Conservation (phyloP, 2,329 filamentous ascomycete genomes). For the Trichoderma polysporum region DNA sequence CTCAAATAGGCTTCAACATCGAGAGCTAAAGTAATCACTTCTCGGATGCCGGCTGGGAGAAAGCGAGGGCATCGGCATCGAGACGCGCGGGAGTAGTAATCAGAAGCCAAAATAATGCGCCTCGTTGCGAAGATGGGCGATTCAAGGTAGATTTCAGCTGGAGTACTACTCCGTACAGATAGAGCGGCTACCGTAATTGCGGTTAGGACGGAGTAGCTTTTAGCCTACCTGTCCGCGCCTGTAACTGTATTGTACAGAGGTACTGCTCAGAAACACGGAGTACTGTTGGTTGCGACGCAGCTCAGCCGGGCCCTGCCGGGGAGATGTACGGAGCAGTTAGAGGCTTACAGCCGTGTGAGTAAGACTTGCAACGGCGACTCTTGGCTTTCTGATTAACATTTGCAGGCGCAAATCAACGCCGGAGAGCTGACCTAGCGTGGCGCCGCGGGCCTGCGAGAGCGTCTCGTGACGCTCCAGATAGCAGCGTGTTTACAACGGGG, state of each 20-base stretch:
- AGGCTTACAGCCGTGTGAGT: neutral
- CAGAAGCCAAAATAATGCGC: neutral
- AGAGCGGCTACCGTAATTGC: too few species aligned
- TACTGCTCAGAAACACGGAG: neutral
- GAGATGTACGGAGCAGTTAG: neutral
- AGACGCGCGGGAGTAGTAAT: neutral
- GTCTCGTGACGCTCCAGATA: slow-evolving; percentile 7
- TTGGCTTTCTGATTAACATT: neutral
- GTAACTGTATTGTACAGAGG: too few species aligned
- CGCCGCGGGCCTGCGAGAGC: neutral
- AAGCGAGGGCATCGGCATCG: neutral
- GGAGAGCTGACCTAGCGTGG: neutral
- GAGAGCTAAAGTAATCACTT: neutral
- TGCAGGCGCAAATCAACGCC: slow-evolving; percentile 22
- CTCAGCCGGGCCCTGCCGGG: neutral
- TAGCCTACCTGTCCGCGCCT: too few species aligned
- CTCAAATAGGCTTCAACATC: neutral
- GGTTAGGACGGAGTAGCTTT: too few species aligned
- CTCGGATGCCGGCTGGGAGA: neutral
- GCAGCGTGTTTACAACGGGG: slow-evolving; percentile 13
- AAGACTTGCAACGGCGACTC: neutral
- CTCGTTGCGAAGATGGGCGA: neutral
- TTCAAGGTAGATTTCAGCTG: neutral
- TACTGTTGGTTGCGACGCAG: too few species aligned
- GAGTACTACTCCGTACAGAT: too few species aligned